Percentiles rank a stretch among this genome's conserved stretches.
These are phyloP conservation scores for Ogataea glucozyma DNA, from an alignment of 805 yeast genomes.

Conservation along the genomic window DNA sequence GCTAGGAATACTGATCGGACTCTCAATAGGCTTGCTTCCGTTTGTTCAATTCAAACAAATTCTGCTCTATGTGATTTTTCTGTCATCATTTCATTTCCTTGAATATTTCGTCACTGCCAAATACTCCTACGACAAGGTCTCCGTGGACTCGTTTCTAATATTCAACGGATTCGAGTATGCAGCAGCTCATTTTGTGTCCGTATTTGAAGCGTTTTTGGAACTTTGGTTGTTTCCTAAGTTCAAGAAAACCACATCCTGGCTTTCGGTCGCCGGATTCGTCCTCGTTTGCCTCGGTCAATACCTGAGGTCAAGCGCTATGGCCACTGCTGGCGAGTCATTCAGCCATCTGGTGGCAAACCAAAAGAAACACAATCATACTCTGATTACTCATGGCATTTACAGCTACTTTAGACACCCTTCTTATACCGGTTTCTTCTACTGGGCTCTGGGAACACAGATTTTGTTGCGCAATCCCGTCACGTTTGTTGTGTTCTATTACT, in stretches of 20 bases:
- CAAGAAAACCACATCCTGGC: slow-evolving; percentile 22
- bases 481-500: slow-evolving; percentile 49
- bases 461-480: slow-evolving; percentile 67
- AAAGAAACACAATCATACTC: slow-evolving; percentile 54
- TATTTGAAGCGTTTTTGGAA: slow-evolving; percentile 51
- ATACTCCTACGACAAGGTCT: slow-evolving; percentile 66
- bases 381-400: slow-evolving; percentile 79
- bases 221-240: slow-evolving; percentile 40
- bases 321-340: slow-evolving; percentile 82
- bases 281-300: slow-evolving; percentile 62
- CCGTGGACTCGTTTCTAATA: slow-evolving; percentile 67
- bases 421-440: slow-evolving; percentile 87
- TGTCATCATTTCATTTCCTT: slow-evolving; percentile 71
- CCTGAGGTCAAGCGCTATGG: slow-evolving; percentile 77
- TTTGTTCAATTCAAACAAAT: slow-evolving; percentile 33
- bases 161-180: slow-evolving; percentile 62
- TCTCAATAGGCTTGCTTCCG: slow-evolving; percentile 34
- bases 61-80: slow-evolving; percentile 48
- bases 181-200: slow-evolving; percentile 56
- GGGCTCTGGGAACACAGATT: slow-evolving; percentile 88
- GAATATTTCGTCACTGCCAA: slow-evolving; percentile 82
- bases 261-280: slow-evolving; percentile 45
- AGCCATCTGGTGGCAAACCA: slow-evolving; percentile 70
- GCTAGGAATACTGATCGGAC: slow-evolving; percentile 47
- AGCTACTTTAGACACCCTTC: slow-evolving; percentile 77